Base-by-base conservation (phyloP, 106 monocot species). In the Xerophyta viscosa region DNA sequence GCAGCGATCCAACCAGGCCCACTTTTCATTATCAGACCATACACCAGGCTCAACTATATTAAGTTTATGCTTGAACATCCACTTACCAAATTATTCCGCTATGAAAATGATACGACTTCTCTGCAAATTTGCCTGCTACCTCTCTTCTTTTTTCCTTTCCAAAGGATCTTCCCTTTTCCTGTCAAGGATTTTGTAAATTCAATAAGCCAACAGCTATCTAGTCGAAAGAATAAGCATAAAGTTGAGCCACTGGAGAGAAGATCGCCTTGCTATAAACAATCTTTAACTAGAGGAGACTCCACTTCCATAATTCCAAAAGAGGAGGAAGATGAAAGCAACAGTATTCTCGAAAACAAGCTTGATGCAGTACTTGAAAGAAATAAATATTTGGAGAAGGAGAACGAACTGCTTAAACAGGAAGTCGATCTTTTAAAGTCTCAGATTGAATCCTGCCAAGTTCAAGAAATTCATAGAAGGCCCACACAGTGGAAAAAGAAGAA, bases 311-410 rank as follows among this genome's bases (percentile, higher is more conserved):
- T 57, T 49, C 41, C 57, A 51, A 67, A 44, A 56, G 55, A 25
- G 37, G 68, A 67, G 46, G 80, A 67, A 20, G 65, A 77, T 12
- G 20, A 41, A 43, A 31, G 31, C 20, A 39, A 62, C 20, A 17
- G 56, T 3, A 31, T 54, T 27, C 56, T 71, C 1, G 41, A 50
- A 51, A 58, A 55, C 66, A 70, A 59, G 63, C 66, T 81, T 8
- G 29, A 57, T 23, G 63, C 31, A n/a, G 50, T 56, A 2, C 30
- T 67, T 5, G 70, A 70, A 59, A 74, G 61, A 41, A 71, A 63
- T 23, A 27, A 47, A 2, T 30, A 18, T 29, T 30, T 83, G 24
- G 73, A 83, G 66, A 62, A 46, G 62, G 77, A 83, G 68, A 77
- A 77, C 18, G 54, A 70, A 52, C 54, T 48, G 24, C 28, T 77